Conservation (phyloP, 2,329 filamentous ascomycete species). For the Aureobasidium sp. region DNA sequence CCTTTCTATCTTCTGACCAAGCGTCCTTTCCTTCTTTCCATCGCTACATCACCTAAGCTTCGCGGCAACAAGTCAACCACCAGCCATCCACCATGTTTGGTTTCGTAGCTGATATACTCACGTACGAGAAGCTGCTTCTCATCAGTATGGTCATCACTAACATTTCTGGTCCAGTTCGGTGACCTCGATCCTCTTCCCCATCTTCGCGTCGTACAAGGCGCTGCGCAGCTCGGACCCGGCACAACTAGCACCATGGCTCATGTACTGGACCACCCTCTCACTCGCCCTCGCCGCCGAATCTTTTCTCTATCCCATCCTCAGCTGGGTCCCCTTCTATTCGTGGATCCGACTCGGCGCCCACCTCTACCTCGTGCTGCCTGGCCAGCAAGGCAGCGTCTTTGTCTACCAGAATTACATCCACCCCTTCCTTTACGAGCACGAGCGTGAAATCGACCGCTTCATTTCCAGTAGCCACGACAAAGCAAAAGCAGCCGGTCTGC, state of each 20-base stretch:
- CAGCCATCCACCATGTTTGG: constrained; percentile 56
- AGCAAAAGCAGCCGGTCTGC: constrained; percentile 67
- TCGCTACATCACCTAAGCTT: neutral
- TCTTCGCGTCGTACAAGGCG: constrained; percentile 97
- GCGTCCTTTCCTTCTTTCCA: neutral
- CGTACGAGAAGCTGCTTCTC: constrained; percentile 49
- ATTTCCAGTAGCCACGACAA: constrained; percentile 76
- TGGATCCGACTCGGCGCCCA: constrained; percentile 83
- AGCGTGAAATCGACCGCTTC: constrained; percentile 80
- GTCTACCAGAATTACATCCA: constrained; percentile 82
- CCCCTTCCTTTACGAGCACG: constrained; percentile 82
- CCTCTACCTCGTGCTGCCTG: constrained; percentile 92
- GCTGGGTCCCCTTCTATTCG: constrained; percentile 89
- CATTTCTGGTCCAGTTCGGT: constrained; percentile 55
- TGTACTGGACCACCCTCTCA: constrained; percentile 96
- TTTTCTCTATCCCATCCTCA: constrained; percentile 78
- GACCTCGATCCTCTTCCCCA: constrained; percentile 84
- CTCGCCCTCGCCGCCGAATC: constrained; percentile 76
- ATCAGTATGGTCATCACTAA: constrained; percentile 10
- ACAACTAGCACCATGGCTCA: constrained; percentile 91
- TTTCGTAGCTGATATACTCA: constrained; percentile 68
- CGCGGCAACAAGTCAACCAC: neutral
- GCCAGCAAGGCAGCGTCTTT: constrained; percentile 84
- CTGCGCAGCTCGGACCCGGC: constrained; percentile 86
- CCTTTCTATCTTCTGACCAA: neutral